These are phyloP conservation scores for Cladophialophora bantiana DNA, from an alignment of 2,329 filamentous ascomycete genomes.

Conservation along the genomic window DNA sequence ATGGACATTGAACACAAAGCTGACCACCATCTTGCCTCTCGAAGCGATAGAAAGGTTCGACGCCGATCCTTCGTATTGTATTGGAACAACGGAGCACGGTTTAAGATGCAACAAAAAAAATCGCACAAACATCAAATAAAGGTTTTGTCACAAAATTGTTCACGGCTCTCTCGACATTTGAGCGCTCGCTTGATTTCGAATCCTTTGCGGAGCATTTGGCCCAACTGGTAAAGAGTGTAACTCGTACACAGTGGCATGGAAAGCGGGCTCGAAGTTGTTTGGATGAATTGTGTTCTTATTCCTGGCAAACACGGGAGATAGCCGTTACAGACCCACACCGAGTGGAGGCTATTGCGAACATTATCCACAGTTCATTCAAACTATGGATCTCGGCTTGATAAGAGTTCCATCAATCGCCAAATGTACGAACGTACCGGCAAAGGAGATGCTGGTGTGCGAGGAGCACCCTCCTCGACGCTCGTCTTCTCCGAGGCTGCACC, in stretches of 20 bases:
- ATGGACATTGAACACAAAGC: background rate
- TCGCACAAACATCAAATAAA: background rate
- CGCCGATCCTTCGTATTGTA: background rate
- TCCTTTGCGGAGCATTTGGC: background rate
- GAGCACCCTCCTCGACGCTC: background rate
- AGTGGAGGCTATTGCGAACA: background rate
- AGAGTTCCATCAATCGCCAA: background rate
- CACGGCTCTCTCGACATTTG: background rate
- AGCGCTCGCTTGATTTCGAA: background rate
- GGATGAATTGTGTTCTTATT: conserved; percentile 6
- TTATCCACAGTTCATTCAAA: background rate
- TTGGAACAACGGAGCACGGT: conserved; percentile 8
- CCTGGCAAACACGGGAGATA: background rate
- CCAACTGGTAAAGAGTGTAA: background rate
- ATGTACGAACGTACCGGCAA: background rate
- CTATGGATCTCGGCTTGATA: background rate
- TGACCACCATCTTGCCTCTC: conserved; percentile 14
- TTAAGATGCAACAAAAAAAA: background rate
- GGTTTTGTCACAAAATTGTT: background rate
- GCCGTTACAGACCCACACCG: background rate
- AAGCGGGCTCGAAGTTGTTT: background rate
- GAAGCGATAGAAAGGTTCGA: conserved; percentile 19
- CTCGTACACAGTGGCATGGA: background rate
- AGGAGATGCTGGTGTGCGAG: background rate
- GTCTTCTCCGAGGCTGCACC: background rate